Base-by-base conservation (phyloP, 2,329 filamentous ascomycete species). In the Tolypocladium tropicale region DNA sequence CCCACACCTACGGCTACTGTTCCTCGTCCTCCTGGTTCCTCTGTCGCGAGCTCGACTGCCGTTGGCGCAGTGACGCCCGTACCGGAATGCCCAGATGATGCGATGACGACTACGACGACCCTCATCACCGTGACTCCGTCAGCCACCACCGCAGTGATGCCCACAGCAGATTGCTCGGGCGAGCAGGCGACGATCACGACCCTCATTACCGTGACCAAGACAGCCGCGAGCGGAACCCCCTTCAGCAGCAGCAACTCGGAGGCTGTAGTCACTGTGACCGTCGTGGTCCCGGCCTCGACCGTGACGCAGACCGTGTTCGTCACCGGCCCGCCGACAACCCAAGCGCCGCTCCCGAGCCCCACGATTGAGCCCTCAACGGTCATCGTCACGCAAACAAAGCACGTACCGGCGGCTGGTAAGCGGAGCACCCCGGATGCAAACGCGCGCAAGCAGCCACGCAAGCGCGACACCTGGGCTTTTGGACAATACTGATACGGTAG, bases 201-300 rank as follows among this genome's bases (percentile, higher is more conserved):
- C 4, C 12, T 30, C 7, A 12, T 30, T 9, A 30, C 34, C 32
- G 2, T 39, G 34, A 39, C 34, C 34, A 36, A 7, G 21, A 39
- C 11, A n/a, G 46, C 3, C 46, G 16, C 21, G 46, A 49, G 46
- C 28, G 12, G 25, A 21, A 12, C 46, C 14, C 6, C 46, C 4
- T 28, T 49, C 10, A 28, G 18, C 25, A 49, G 46, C 21, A n/a
- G 11, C 46, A n/a, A 48, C 25, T 57, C 56, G 43, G 55, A 59
- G 51, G 58, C 63, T 49, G 68, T 70, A 7, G 70, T 70, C 39
- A 70, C 74, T 11, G 65, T 72, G 57, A 57, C 52, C 2, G 53
- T 57, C 33, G 77, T 74, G 1, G 68, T 73, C 50, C 65, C 67
- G 9, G 10, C 65, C 66, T 21, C 56, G n/a, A 53, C 55, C 21